Evolutionary conservation across 495 filamentous ascomycete species (phyloP).

Genomic region (Lasiosphaeria ovina): DNA sequence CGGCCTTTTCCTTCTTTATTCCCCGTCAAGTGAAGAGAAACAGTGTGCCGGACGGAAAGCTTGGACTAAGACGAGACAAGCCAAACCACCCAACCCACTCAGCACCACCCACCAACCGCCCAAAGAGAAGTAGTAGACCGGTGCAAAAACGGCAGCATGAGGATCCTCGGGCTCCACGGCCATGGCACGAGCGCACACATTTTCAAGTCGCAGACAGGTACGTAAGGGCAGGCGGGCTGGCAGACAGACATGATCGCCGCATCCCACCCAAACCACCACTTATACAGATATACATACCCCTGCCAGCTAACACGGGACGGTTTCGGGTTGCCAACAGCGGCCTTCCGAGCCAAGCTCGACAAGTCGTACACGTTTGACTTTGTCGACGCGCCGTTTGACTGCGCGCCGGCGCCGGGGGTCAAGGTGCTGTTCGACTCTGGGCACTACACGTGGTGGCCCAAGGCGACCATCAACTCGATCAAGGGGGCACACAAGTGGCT

Average conservation of each 20-base stretch:
- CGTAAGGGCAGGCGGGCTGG: slow-evolving; percentile 9
- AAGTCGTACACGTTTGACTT: slow-evolving; percentile 51
- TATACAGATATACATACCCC: no score
- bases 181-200: slow-evolving; percentile 58
- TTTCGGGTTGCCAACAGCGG: slow-evolving; percentile 18
- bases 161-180: slow-evolving; percentile 63
- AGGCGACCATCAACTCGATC: slow-evolving; percentile 36
- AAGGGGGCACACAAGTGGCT: slow-evolving; percentile 47
- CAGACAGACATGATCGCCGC: no score
- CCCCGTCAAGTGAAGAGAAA: no score
- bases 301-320: no score
- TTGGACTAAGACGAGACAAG: no score
- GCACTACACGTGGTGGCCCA: slow-evolving; percentile 49
- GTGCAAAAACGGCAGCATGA: slow-evolving; percentile 37
- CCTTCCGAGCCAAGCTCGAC: slow-evolving; percentile 33
- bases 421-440: slow-evolving; percentile 51
- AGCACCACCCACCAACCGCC: no score
- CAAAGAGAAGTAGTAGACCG: background rate
- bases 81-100: no score
- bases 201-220: slow-evolving; percentile 60
- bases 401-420: slow-evolving; percentile 49
- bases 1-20: background rate
- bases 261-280: no score
- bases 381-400: slow-evolving; percentile 49
- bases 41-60: no score